Percentiles rank a stretch among this genome's conserved stretches.
Conservation (phyloP, 768 basidiomycete genomes). For the Exsudoporus frostii region DNA sequence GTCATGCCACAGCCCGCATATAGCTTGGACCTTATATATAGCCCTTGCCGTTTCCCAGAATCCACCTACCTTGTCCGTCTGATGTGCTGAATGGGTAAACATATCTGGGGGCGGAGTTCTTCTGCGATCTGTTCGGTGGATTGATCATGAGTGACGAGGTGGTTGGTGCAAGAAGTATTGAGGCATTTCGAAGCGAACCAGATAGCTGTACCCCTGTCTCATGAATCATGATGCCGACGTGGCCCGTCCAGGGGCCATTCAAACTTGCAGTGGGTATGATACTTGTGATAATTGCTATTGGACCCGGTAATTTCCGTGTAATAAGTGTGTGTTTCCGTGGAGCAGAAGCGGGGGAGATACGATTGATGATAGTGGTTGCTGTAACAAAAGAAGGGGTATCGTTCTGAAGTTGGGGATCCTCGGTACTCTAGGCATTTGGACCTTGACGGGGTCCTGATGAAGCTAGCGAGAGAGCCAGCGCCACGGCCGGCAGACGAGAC, state of each 20-base stretch:
- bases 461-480: slow-evolving; percentile 77
- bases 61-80: slow-evolving; percentile 34
- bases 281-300: slow-evolving; percentile 45
- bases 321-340: slow-evolving; percentile 10
- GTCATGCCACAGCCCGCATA: slow-evolving; percentile 92
- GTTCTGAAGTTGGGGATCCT: slow-evolving; percentile 12
- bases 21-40: slow-evolving; percentile 67
- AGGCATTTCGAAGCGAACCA: slow-evolving; percentile 81
- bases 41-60: slow-evolving; percentile 59
- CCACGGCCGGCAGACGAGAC: too few relatives aligned
- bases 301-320: slow-evolving; percentile 42
- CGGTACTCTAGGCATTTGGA: slow-evolving; percentile 61
- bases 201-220: slow-evolving; percentile 84
- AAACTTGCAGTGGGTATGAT: slow-evolving; percentile 49
- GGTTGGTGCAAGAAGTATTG: slow-evolving; percentile 10
- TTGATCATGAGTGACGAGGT: slow-evolving; percentile 1
- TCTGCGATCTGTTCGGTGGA: slow-evolving; percentile 62
- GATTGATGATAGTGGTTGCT: background rate
- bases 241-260: slow-evolving; percentile 80
- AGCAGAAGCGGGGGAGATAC: slow-evolving; percentile 1
- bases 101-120: slow-evolving; percentile 56
- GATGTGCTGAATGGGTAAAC: slow-evolving; percentile 10
- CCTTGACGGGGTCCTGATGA: slow-evolving; percentile 91
- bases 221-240: slow-evolving; percentile 81
- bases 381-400: slow-evolving; percentile 15